These are phyloP conservation scores for Aspergillus ellipticus DNA, from an alignment of 495 filamentous ascomycete species.

Conservation along the genomic window DNA sequence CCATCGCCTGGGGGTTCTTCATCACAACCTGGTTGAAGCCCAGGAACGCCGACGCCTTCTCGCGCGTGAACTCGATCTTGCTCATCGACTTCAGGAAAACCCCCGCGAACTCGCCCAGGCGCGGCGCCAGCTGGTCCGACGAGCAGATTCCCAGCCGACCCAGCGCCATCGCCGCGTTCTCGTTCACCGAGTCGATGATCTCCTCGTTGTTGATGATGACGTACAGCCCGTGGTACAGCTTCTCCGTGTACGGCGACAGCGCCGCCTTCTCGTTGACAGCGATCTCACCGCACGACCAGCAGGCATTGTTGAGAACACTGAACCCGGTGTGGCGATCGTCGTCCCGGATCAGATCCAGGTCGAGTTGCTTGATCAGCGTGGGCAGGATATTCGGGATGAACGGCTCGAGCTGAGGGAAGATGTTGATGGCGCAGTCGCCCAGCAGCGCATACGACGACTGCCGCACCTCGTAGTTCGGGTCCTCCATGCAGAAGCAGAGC, in stretches of 20 bases:
- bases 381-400: constrained; percentile 71
- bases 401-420: constrained; percentile 77
- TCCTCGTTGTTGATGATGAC: constrained; percentile 77
- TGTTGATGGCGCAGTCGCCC: constrained; percentile 94
- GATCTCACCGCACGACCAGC: constrained; percentile 96
- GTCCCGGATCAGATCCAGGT: constrained; percentile 69
- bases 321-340: constrained; percentile 75
- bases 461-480: constrained; percentile 85
- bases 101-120: constrained; percentile 74
- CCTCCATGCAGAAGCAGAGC: constrained; percentile 88
- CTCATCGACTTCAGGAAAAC: constrained; percentile 78
- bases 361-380: constrained; percentile 78
- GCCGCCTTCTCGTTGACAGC: constrained; percentile 78
- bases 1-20: constrained; percentile 88
- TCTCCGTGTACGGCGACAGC: constrained; percentile 73
- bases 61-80: constrained; percentile 82
- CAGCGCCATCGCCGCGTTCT: constrained; percentile 92
- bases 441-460: constrained; percentile 95
- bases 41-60: constrained; percentile 90
- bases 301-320: constrained; percentile 94
- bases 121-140: constrained; percentile 70
- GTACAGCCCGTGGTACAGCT: constrained; percentile 69
- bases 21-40: constrained; percentile 84
- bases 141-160: constrained; percentile 86
- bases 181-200: constrained; percentile 85